Base-by-base conservation (phyloP, 108 stramenopile species). In the Cyclotella atomus region DNA sequence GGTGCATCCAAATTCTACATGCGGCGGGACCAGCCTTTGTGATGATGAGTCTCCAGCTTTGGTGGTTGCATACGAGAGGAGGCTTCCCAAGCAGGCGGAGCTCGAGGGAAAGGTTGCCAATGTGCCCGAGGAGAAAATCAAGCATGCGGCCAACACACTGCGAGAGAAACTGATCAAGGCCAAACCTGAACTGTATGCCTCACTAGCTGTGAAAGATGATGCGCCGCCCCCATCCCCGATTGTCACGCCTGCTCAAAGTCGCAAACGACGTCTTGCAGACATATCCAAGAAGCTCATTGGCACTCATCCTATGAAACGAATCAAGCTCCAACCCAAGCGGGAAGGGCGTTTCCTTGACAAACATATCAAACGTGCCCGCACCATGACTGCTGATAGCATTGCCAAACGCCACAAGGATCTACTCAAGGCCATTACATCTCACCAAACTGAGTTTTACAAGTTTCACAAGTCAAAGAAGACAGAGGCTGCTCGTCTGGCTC, bases 271-370 rank as follows among this genome's bases (percentile, higher is more conserved):
- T 32, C 32, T 38, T 41, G 55, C 43, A 5, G 54, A 44, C 8
- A 75, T 73, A 12, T 53, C 77, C 14, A 61, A 63, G 19, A 77
- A 54, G 45, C 70, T 94, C 3, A 28, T 90, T 43, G 87, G 89
- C 46, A 73, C 90, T 7, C 84, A 89, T 15, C 81, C 75, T 28
- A 82, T 74, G 55, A 87, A 87, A 66, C 82, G 92, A 2, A 59
- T 91, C 68, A 94, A 91, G 64, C 66, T 91, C 32, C 88, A 94
- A 83, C 87, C 90, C 6, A 91, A 90, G 62, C 87, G 88, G 44
- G 76, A 85, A 62, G 81, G 85, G 2, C 87, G 85, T 75, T 87
- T 88, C 24, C 63, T 94, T 1, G 92, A 94, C 33, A 82, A 89
- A 19, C 78, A 80, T 41, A 87, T 88, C 32, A 85, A 87, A 2